Percentiles rank a stretch among this genome's conserved stretches.
phyloP scores from a whole-genome alignment of 176 grass and related monocot genomes.

The Carex pumila region DNA sequence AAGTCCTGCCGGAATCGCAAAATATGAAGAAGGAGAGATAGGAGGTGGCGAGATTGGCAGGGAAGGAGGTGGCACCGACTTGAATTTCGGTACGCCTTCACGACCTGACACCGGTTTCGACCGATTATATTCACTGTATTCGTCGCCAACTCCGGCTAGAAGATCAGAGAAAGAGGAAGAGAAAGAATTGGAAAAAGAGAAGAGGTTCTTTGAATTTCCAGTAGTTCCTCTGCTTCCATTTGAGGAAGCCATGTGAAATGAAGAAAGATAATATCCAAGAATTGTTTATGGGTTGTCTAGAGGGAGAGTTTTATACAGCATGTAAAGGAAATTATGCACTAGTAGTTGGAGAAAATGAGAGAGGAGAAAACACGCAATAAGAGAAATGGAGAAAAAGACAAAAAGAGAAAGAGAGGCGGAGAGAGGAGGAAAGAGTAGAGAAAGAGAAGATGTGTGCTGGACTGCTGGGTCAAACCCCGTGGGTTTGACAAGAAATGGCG shows the following conservation, averaged over 20 bases:
- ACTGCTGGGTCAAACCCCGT: slow-evolving; percentile 4
- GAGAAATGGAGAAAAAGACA: slow-evolving; percentile 15
- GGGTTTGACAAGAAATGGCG: slow-evolving; percentile 21
- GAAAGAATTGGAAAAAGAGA: slow-evolving; percentile 50
- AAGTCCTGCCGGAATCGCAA: slow-evolving; percentile 67
- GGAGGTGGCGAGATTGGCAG: slow-evolving; percentile 65
- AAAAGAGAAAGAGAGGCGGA: neutral
- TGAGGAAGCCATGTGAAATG: slow-evolving; percentile 46
- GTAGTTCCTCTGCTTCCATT: slow-evolving; percentile 15
- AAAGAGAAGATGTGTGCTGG: neutral
- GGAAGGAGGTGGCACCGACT: slow-evolving; percentile 76
- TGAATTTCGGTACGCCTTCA: slow-evolving; percentile 77
- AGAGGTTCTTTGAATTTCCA: slow-evolving; percentile 24
- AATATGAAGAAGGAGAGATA: slow-evolving; percentile 70
- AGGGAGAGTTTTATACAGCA: neutral
- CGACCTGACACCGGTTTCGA: neutral
- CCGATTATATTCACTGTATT: slow-evolving; percentile 8
- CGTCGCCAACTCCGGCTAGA: slow-evolving; percentile 28
- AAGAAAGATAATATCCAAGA: slow-evolving; percentile 20
- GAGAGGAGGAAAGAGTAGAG: neutral
- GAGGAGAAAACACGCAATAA: neutral
- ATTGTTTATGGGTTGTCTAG: slow-evolving; percentile 9
- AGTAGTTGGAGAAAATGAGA: neutral
- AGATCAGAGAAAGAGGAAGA: slow-evolving; percentile 76
- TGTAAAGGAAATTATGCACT: neutral